These are phyloP conservation scores for Cryptosporidium sp. DNA, from an alignment of 169 alveolate species.

Conservation along the genomic window DNA sequence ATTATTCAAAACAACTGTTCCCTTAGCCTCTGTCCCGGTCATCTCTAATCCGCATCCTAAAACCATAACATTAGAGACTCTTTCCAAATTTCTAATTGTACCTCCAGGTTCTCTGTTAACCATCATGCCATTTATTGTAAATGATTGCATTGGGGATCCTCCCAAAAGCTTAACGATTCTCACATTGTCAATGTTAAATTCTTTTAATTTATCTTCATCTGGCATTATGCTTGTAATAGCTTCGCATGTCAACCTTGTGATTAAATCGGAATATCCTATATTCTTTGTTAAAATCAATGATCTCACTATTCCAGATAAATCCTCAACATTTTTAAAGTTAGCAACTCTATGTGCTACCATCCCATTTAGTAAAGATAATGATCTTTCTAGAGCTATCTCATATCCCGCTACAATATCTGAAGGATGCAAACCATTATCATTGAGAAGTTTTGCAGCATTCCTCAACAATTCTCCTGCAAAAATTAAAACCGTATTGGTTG, in stretches of 20 bases:
- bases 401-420: conserved; percentile 96
- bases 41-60: conserved; percentile 96
- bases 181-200: conserved; percentile 96
- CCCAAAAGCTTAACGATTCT: conserved; percentile 98
- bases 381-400: conserved; percentile 93
- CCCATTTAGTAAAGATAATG: conserved; percentile 85
- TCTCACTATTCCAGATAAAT: conserved; percentile 75
- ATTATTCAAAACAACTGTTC: conserved; percentile 96
- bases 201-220: conserved; percentile 81
- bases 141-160: conserved; percentile 91
- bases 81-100: conserved; percentile 87
- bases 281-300: conserved; percentile 82
- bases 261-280: conserved; percentile 85
- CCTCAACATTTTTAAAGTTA: conserved; percentile 75
- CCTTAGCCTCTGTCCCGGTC: conserved; percentile 96
- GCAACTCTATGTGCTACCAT: conserved; percentile 74
- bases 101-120: conserved; percentile 92
- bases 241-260: conserved; percentile 89
- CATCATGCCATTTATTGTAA: conserved; percentile 93
- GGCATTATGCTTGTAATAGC: conserved; percentile 94
- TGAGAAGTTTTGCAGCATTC: conserved; percentile 91
- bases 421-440: conserved; percentile 95
- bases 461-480: conserved; percentile 97
- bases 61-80: conserved; percentile 95
- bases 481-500: conserved; percentile 96